A percentile compares a stretch with the other conserved stretches of the same genome.
phyloP scores from a whole-genome alignment of 75 land plant species.

The Pinus taeda region DNA sequence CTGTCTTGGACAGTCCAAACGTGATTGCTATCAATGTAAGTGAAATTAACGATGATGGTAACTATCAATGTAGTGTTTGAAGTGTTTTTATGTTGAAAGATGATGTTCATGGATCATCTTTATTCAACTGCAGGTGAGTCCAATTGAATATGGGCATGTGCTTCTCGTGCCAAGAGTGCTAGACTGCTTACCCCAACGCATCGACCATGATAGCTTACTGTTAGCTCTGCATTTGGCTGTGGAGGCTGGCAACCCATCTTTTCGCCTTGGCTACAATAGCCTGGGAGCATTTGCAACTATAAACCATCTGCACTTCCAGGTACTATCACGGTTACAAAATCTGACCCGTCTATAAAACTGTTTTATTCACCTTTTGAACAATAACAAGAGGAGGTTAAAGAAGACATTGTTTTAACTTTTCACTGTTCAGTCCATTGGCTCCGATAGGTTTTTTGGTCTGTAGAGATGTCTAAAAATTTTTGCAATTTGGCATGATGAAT shows the following conservation, averaged over 20 bases:
- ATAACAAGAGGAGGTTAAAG: too few species aligned
- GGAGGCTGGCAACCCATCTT: constrained; percentile 76
- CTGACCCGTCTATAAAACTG: too few species aligned
- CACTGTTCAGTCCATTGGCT: too few species aligned
- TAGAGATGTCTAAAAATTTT: too few species aligned
- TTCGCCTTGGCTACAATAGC: constrained; percentile 93
- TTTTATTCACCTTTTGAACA: too few species aligned
- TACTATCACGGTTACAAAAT: constrained; percentile 2
- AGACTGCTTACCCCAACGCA: constrained; percentile 77
- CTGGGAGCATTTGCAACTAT: constrained; percentile 99
- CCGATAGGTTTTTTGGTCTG: too few species aligned
- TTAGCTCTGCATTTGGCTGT: constrained; percentile 80
- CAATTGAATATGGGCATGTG: constrained; percentile 97
- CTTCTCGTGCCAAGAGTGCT: constrained; percentile 77
- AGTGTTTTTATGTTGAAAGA: neutral
- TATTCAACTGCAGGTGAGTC: constrained; percentile 75
- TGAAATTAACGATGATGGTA: neutral
- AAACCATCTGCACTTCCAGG: constrained; percentile 98
- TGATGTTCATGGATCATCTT: neutral
- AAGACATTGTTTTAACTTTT: too few species aligned
- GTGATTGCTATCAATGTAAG: constrained; percentile 93
- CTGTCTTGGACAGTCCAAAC: constrained; percentile 60
- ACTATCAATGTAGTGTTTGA: neutral
- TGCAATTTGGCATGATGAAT: too few species aligned
- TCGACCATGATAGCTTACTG: constrained; percentile 74